Evolutionary conservation across 2,329 filamentous ascomycete genomes (phyloP).

Genomic region (Domatiomyces globalis): DNA sequence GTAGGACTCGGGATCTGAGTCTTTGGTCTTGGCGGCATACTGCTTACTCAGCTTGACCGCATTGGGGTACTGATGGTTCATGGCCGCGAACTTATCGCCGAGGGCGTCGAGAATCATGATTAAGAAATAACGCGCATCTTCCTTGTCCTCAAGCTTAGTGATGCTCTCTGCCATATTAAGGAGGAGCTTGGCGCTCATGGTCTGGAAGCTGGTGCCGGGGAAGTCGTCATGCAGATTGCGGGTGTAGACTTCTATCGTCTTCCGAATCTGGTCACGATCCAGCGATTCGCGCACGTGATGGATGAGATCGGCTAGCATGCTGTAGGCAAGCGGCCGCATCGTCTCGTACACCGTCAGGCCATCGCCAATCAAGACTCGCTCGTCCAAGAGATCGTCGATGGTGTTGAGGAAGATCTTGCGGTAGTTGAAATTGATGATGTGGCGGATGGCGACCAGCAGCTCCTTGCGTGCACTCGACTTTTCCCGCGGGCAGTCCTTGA

Average conservation of each 20-base stretch:
- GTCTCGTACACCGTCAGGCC: conserved; percentile 94
- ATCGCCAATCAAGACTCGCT: conserved; percentile 86
- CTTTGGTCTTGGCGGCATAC: conserved; percentile 51
- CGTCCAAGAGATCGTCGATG: conserved; percentile 88
- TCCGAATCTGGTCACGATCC: conserved; percentile 76
- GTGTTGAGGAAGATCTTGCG: conserved; percentile 85
- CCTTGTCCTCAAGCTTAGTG: conserved; percentile 81
- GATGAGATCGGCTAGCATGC: conserved; percentile 95
- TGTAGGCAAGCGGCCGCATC: conserved; percentile 88
- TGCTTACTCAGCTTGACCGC: conserved; percentile 81
- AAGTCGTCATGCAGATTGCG: conserved; percentile 91
- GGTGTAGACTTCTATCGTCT: conserved; percentile 94
- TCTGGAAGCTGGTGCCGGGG: conserved; percentile 96
- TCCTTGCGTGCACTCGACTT: conserved; percentile 91
- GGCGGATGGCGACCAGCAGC: conserved; percentile 83
- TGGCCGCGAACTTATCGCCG: conserved; percentile 91
- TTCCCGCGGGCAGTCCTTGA: conserved; percentile 88
- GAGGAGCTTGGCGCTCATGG: conserved; percentile 94
- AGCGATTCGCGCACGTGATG: conserved; percentile 91
- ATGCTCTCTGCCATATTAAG: conserved; percentile 98
- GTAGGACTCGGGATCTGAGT: conserved; percentile 60
- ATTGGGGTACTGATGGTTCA: conserved; percentile 94
- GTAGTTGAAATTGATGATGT: conserved; percentile 99
- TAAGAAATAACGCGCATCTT: conserved; percentile 84
- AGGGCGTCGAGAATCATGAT: conserved; percentile 98